These are phyloP conservation scores for Podospora bellae-mahoneyi DNA, from an alignment of 495 filamentous ascomycete genomes.

Conservation along the genomic window DNA sequence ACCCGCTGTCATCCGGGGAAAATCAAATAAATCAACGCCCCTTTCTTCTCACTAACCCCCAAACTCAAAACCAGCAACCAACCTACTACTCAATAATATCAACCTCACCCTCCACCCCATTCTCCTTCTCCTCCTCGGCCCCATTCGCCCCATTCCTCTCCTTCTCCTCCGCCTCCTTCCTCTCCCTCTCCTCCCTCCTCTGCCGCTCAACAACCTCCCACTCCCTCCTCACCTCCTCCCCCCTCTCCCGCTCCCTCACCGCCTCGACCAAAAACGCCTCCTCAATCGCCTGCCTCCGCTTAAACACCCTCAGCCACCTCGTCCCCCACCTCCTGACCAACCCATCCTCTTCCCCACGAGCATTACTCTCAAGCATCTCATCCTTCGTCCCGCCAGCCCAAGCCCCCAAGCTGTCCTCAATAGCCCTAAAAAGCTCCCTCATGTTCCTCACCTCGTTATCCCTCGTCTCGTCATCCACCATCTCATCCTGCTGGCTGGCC, in stretches of 20 bases:
- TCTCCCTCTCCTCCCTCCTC: conserved; percentile 4
- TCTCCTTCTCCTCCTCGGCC: background rate
- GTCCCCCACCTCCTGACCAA: conserved; percentile 77
- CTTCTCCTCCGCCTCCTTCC: conserved; percentile 13
- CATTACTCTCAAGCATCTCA: conserved; percentile 52
- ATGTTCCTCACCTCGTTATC: conserved; percentile 65
- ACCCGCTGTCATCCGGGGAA: background rate
- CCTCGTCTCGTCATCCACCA: conserved; percentile 50
- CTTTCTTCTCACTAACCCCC: too few relatives aligned
- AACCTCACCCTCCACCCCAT: background rate
- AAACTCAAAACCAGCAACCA: background rate
- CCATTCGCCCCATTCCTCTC: background rate
- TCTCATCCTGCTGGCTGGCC: conserved; percentile 37
- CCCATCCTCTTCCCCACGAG: conserved; percentile 48
- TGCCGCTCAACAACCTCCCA: background rate
- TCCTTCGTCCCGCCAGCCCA: conserved; percentile 74
- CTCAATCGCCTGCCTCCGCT: conserved; percentile 77
- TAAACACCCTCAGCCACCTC: conserved; percentile 82
- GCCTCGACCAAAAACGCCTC: conserved; percentile 58
- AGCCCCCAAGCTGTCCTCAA: conserved; percentile 73
- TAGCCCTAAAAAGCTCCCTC: conserved; percentile 71
- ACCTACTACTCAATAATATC: background rate
- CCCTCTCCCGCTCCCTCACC: conserved; percentile 27
- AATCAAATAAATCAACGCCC: background rate
- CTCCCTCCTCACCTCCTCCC: conserved; percentile 11